Percentiles rank a stretch among this genome's conserved stretches.
These are phyloP conservation scores for Cladosporium sp. DNA, from an alignment of 2,329 filamentous ascomycete species.

Conservation along the genomic window DNA sequence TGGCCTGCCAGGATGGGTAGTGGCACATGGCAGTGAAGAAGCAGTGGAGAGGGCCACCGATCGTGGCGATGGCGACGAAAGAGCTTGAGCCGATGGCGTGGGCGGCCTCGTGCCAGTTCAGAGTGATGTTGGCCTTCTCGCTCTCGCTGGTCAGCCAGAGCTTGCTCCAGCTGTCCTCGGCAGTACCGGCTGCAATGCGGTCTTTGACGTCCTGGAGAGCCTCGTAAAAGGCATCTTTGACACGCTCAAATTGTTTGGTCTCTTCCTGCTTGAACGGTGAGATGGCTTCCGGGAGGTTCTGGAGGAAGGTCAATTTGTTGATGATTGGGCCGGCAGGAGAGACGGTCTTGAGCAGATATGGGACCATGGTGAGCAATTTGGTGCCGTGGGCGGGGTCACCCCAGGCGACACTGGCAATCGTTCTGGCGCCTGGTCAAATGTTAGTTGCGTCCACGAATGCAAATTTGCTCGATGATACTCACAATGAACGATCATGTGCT, in stretches of 20 bases:
- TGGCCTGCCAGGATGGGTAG: conserved; percentile 29
- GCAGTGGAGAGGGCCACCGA: conserved; percentile 31
- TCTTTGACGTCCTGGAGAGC: conserved; percentile 28
- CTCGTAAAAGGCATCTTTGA: conserved; percentile 32
- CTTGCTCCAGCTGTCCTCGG: conserved; percentile 28
- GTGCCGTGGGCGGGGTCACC: conserved; percentile 31
- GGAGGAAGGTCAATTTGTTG: conserved; percentile 32
- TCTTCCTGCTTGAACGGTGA: conserved; percentile 31
- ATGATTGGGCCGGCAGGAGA: conserved; percentile 31
- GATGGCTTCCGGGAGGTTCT: conserved; percentile 27
- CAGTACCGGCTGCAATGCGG: conserved; percentile 22
- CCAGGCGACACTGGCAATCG: conserved; percentile 31
- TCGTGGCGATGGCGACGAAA: conserved; percentile 32
- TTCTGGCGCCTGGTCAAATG: conserved; percentile 21
- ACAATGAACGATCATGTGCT: conserved; percentile 31
- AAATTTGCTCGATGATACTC: not conserved
- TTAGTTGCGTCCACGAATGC: not conserved
- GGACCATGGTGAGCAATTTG: conserved; percentile 32
- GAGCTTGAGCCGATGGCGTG: conserved; percentile 32
- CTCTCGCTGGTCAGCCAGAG: conserved; percentile 27
- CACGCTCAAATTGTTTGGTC: conserved; percentile 25
- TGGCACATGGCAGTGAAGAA: conserved; percentile 33
- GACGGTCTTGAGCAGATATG: conserved; percentile 31
- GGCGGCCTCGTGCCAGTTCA: conserved; percentile 31
- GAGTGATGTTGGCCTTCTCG: conserved; percentile 24